phyloP scores from a whole-genome alignment of 352 stramenopile genomes.

The Pelagophyceae sp. region DNA sequence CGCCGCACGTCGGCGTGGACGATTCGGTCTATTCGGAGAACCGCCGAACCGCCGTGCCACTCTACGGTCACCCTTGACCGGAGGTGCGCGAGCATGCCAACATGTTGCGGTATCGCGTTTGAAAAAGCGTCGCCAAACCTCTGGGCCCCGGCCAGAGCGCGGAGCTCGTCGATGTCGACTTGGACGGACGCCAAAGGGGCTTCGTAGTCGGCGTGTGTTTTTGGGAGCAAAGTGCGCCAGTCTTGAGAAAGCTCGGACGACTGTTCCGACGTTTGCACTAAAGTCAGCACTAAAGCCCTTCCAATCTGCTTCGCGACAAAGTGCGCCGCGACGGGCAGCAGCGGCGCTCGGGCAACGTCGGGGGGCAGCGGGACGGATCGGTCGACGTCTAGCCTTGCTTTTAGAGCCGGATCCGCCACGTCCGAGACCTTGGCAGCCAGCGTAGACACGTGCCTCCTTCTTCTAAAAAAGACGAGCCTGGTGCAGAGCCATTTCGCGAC shows the following conservation, averaged over 20 bases:
- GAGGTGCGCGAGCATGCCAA: not conserved
- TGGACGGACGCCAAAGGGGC: not conserved
- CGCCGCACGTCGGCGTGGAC: conserved; percentile 20
- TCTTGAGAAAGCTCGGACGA: not conserved
- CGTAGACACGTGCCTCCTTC: too few species aligned
- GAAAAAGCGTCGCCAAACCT: not conserved
- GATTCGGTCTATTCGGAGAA: conserved; percentile 22
- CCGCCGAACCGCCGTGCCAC: not conserved
- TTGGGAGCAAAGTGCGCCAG: not conserved
- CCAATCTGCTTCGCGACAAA: not conserved
- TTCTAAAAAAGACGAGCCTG: not conserved
- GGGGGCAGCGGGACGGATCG: not conserved
- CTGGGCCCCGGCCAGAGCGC: not conserved
- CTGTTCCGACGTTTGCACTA: too few species aligned
- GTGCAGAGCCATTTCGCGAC: not conserved
- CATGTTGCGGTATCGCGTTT: not conserved
- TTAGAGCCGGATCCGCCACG: too few species aligned
- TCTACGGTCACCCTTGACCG: not conserved
- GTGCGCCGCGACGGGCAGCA: not conserved
- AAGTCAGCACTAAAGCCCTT: not conserved
- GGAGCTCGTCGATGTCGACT: conserved; percentile 1
- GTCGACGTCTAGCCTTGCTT: not conserved
- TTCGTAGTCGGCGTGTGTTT: not conserved
- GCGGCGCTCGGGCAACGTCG: not conserved
- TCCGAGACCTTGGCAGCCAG: too few species aligned